phyloP scores from a whole-genome alignment of 2,329 filamentous ascomycete species.

The Tolypocladium tropicale region DNA sequence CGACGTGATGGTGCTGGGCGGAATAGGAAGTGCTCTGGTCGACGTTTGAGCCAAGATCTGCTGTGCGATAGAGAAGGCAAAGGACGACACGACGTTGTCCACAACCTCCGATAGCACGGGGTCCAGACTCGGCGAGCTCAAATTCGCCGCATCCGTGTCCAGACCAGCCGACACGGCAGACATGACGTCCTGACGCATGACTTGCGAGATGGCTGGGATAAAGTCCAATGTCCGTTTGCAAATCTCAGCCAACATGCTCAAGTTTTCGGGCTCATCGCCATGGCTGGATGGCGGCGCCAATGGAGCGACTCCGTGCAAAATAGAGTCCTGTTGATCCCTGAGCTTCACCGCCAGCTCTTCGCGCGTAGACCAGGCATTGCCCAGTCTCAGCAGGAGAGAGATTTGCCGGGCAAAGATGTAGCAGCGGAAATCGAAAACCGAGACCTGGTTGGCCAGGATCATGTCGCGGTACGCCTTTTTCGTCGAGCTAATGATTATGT shows the following conservation, averaged over 20 bases:
- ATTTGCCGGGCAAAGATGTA: slow-evolving; percentile 92
- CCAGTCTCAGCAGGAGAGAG: slow-evolving; percentile 68
- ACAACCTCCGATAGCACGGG: slow-evolving; percentile 41
- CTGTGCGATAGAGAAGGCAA: slow-evolving; percentile 66
- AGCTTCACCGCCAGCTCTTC: slow-evolving; percentile 54
- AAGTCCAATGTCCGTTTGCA: slow-evolving; percentile 77
- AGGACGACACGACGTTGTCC: slow-evolving; percentile 68
- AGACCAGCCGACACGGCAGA: slow-evolving; percentile 42
- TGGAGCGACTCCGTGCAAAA: slow-evolving; percentile 47
- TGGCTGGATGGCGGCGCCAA: slow-evolving; percentile 35
- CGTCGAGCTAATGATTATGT: slow-evolving; percentile 51
- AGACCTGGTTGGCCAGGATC: slow-evolving; percentile 91
- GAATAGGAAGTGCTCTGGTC: slow-evolving; percentile 57
- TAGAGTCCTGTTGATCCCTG: slow-evolving; percentile 50
- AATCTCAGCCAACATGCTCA: slow-evolving; percentile 74
- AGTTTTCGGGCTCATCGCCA: slow-evolving; percentile 58
- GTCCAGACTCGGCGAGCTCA: slow-evolving; percentile 13
- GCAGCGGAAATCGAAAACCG: slow-evolving; percentile 86
- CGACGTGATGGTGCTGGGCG: slow-evolving; percentile 42
- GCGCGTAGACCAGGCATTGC: slow-evolving; percentile 57
- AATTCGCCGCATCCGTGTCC: slow-evolving; percentile 23
- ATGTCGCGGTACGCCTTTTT: slow-evolving; percentile 82
- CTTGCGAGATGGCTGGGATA: slow-evolving; percentile 67
- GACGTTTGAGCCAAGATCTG: slow-evolving; percentile 69
- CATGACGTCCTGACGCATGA: slow-evolving; percentile 69